Base-by-base conservation (phyloP, 441 rosid genomes). In the Breynia disticha region DNA sequence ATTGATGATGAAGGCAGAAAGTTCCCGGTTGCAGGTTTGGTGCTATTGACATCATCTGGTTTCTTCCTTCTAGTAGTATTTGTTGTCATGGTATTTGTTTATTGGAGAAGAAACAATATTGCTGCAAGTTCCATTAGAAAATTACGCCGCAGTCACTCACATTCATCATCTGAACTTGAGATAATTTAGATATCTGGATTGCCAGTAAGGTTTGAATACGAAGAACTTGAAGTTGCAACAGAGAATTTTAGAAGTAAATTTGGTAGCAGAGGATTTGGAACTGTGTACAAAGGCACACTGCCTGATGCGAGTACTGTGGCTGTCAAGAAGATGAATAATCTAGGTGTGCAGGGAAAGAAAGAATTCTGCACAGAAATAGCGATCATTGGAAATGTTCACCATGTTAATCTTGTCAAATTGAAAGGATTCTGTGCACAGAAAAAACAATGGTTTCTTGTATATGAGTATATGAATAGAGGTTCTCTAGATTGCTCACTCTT, bases 361-460 rank as follows among this genome's bases (percentile, higher is more conserved):
- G 91, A 90, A 41, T 90, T 90, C 68, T 90, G 90, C 68, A 76
- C 95, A 1, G 95, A 90, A 61, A 87, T 90, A 43, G 94, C 91
- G 0, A 62, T 90, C 0, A 84, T 90, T 41, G 97, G 97, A 24
- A 87, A 75, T 55, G 73, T 90, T 35, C 86, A 86, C 65, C 97
- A 90, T 50, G 75, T 86, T 54, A 90, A 90, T 74, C 67, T 90
- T 62, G 97, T 90, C 56, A 87, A 87, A 63, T 60, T 90, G 64
- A 75, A 79, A 73, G 97, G 97, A 38, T 87, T 84, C 61, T 90
- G 97, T 51, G 87, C 79, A 35, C 84, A 79, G 18, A 87, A 95
- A 51, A 63, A 82, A 45, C 90, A 71, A 13, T 66, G 89, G 54
- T 72, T 90, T 44, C 57, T 90, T 69, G 97, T 90, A 19, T 90